A percentile compares a stretch with the other conserved stretches of the same genome.
These are phyloP conservation scores for Quercus berberidifolia DNA, from an alignment of 306 rosid species.

Conservation along the genomic window DNA sequence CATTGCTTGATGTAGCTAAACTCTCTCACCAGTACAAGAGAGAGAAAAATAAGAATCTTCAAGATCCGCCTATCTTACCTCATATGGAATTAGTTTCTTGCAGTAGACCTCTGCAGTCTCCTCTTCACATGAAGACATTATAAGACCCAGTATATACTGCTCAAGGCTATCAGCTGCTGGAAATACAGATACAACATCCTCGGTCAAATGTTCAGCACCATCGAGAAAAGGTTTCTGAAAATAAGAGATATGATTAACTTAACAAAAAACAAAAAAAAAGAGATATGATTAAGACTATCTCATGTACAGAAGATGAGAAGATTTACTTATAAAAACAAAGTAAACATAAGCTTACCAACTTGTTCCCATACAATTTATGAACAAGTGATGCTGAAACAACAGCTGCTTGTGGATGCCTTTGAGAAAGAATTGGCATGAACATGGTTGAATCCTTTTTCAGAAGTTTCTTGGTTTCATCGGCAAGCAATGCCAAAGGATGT, in stretches of 20 bases:
- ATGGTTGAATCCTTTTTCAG: constrained; percentile 65
- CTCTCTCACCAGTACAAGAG: background rate
- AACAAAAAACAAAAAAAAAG: background rate
- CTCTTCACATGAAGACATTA: constrained; percentile 68
- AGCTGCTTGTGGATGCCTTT: constrained; percentile 85
- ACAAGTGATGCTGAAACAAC: constrained; percentile 81
- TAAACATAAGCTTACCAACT: constrained; percentile 58
- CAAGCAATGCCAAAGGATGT: constrained; percentile 91
- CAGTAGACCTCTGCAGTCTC: constrained; percentile 68
- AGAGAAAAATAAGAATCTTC: background rate
- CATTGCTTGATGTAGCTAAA: background rate
- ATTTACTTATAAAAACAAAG: background rate
- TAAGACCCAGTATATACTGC: constrained; percentile 72
- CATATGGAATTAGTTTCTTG: constrained; percentile 73
- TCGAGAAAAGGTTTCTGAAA: constrained; percentile 91
- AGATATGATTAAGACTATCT: background rate
- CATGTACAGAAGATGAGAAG: background rate
- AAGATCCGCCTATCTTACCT: constrained; percentile 43
- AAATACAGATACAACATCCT: constrained; percentile 91
- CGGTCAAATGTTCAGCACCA: constrained; percentile 79
- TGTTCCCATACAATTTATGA: constrained; percentile 89
- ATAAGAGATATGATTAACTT: constrained; percentile 9
- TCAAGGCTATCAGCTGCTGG: constrained; percentile 96
- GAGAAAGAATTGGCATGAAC: constrained; percentile 85
- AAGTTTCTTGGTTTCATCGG: constrained; percentile 84